phyloP scores from a whole-genome alignment of 208 protist species.

The Leishmania martiniquensis region DNA sequence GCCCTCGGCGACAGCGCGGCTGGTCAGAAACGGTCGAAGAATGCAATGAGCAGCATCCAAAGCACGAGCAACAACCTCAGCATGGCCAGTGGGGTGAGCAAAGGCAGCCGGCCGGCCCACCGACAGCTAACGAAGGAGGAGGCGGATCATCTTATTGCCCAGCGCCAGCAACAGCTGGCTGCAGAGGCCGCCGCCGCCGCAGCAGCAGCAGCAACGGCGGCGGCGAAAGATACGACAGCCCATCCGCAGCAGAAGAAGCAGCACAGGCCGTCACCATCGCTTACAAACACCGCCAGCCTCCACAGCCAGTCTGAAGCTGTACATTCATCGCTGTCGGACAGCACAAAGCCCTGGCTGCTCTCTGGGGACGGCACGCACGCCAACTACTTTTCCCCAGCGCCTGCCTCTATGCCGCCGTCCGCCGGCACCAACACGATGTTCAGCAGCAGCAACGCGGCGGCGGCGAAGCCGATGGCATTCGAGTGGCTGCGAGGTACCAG shows the following conservation, averaged over 20 bases:
- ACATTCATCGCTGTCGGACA: constrained; percentile 3
- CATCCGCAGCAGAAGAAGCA: constrained; percentile 22
- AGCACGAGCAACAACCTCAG: constrained; percentile 23
- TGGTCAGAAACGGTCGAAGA: not conserved
- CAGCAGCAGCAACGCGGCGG: not conserved
- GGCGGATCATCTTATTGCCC: constrained; percentile 31
- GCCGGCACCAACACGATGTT: not conserved
- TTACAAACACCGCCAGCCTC: not conserved
- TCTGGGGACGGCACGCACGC: constrained; percentile 12
- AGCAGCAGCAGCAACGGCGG: constrained; percentile 14
- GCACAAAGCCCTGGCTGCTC: constrained; percentile 25
- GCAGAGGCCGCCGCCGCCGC: constrained; percentile 11
- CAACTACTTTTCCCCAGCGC: constrained; percentile 1
- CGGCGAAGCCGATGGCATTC: constrained; percentile 7
- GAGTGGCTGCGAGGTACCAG: constrained; percentile 21
- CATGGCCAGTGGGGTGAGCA: constrained; percentile 13
- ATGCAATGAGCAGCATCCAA: not conserved
- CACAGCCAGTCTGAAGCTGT: not conserved
- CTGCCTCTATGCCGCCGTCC: not conserved
- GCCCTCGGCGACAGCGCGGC: not conserved
- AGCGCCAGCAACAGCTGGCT: constrained; percentile 35
- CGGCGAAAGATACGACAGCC: constrained; percentile 6
- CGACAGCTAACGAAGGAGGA: constrained; percentile 45
- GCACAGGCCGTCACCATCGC: not conserved
- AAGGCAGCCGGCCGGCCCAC: constrained; percentile 28